Evolutionary conservation across 2,329 filamentous ascomycete genomes (phyloP), one percentile per base, ranked within the genome.

Genomic region (Aspergillus neoniger): DNA sequence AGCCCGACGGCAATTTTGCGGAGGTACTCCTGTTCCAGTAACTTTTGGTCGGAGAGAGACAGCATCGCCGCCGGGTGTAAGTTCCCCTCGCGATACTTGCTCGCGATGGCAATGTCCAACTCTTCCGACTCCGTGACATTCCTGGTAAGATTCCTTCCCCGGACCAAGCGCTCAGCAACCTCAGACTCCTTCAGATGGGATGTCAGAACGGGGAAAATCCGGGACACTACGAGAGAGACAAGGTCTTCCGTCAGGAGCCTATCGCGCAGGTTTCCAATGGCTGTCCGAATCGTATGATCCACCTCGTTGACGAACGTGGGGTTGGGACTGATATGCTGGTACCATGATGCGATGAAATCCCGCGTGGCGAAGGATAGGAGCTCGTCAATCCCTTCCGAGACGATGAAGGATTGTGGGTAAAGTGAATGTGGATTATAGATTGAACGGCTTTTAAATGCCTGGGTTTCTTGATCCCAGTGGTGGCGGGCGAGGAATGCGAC

Each of bases 101-200:
- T 89, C n/a, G 95, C 95, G 76, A 99, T 96, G 1, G 95, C 95
- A 66, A 96, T 82, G 75, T 98, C 93, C 69, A 99, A 81, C 82
- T 99, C 95, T 72, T 97, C 94, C 0, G 93, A 96, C 78, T 99
- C 95, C 2, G 96, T 98, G 58, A 99, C 88, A 65, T 89, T 92
- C 55, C 91, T 87, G 68, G 92, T 95, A 59, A 98, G 81, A 76
- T 96, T 91, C 73, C 88, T 90, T 12, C 96, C 96, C 57, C 94
- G 86, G 10, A 99, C 91, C 8, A 87, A 85, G 59, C 90, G 86
- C 79, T 99, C 95, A 0, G 95, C 95, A 65, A 95, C 88, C 74
- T 93, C 91, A 69, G 96, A 96, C 67, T 96, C 91, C 66, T 86
- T 91, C 69, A 99, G 86, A 76, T 99, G 95, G 9, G 86, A 83